Percentiles rank a stretch among this genome's conserved stretches.
Evolutionary conservation across 371 early-diverging fungal species (phyloP).

Genomic region (Zopfochytrium polystomum): DNA sequence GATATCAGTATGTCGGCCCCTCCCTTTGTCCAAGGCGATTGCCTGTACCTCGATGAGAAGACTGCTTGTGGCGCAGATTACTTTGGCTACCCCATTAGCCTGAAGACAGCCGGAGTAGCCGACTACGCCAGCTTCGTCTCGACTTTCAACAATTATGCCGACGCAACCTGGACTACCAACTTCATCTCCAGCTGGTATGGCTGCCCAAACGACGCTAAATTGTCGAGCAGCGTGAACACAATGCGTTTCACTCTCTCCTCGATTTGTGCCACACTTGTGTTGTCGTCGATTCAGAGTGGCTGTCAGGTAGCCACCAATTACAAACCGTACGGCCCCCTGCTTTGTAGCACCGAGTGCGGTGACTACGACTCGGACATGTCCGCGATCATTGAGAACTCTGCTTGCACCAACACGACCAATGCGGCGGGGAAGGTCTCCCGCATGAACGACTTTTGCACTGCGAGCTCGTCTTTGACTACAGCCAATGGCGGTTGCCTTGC

Average conservation of each 20-base stretch:
- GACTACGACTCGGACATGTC: too few species aligned
- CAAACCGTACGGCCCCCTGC: too few species aligned
- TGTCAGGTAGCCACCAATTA: neutral
- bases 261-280: neutral
- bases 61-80: neutral
- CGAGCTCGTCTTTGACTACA: too few species aligned
- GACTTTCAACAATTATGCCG: too few species aligned
- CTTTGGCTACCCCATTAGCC: neutral
- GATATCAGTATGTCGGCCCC: too few species aligned
- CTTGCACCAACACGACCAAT: too few species aligned
- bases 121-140: constrained; percentile 2
- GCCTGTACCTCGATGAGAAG: constrained; percentile 1
- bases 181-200: neutral
- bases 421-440: too few species aligned
- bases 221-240: neutral
- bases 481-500: too few species aligned
- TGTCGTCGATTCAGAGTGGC: neutral
- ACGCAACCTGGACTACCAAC: constrained; percentile 1
- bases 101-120: neutral
- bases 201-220: neutral
- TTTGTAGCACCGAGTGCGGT: too few species aligned
- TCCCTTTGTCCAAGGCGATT: neutral
- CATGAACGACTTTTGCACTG: too few species aligned
- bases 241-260: neutral
- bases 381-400: too few species aligned